phyloP scores from a whole-genome alignment of 2,329 filamentous ascomycete species.

The Drechmeria coniospora region DNA sequence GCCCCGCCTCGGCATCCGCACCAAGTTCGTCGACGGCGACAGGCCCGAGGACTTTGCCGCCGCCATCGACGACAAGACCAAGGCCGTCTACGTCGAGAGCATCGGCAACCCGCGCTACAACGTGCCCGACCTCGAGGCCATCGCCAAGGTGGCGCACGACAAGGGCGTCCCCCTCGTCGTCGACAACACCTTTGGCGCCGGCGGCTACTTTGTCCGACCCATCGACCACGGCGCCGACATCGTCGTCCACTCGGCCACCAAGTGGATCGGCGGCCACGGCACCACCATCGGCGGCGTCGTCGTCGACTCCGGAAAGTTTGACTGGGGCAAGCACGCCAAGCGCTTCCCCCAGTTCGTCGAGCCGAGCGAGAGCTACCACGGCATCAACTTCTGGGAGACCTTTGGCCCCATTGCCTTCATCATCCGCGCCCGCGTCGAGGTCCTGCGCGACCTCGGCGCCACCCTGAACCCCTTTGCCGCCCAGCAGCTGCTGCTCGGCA shows the following conservation, averaged over 20 bases:
- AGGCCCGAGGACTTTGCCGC: slow-evolving; percentile 62
- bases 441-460: slow-evolving; percentile 73
- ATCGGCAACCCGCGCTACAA: slow-evolving; percentile 94
- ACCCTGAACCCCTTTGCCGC: slow-evolving; percentile 80
- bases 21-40: slow-evolving; percentile 78
- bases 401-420: slow-evolving; percentile 74
- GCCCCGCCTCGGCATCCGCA: slow-evolving; percentile 70
- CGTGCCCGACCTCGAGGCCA: slow-evolving; percentile 77
- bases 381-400: slow-evolving; percentile 85
- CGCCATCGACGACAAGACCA: slow-evolving; percentile 83
- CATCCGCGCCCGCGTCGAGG: slow-evolving; percentile 76
- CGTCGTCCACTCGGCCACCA: slow-evolving; percentile 85
- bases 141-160: slow-evolving; percentile 61
- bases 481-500: slow-evolving; percentile 76
- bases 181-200: slow-evolving; percentile 91
- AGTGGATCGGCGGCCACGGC: slow-evolving; percentile 94
- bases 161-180: slow-evolving; percentile 54
- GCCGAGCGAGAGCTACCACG: slow-evolving; percentile 79
- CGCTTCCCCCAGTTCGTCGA: slow-evolving; percentile 91
- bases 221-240: slow-evolving; percentile 89
- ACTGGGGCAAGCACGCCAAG: slow-evolving; percentile 72
- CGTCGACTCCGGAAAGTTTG: slow-evolving; percentile 79
- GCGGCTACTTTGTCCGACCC: slow-evolving; percentile 73
- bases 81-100: slow-evolving; percentile 80
- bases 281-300: slow-evolving; percentile 81